These are phyloP conservation scores for Xylariaceae sp. DNA, from an alignment of 2,329 filamentous ascomycete species.

Conservation along the genomic window DNA sequence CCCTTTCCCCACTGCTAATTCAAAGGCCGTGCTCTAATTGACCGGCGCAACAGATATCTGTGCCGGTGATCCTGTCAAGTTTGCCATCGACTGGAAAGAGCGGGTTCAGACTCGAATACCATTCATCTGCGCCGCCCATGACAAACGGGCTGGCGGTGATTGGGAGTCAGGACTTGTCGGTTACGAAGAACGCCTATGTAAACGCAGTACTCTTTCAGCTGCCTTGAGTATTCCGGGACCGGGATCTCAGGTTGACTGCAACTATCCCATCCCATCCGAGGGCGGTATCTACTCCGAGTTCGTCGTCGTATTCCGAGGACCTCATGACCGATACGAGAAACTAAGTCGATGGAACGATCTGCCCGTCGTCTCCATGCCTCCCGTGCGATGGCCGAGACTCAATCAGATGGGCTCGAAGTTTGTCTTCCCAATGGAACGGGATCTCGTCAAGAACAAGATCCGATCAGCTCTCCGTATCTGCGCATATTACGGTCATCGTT, in stretches of 20 bases:
- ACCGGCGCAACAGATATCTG: slow-evolving; percentile 40
- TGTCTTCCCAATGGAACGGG: slow-evolving; percentile 65
- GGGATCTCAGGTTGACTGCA: slow-evolving; percentile 39
- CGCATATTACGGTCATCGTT: slow-evolving; percentile 51
- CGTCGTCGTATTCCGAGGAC: slow-evolving; percentile 69
- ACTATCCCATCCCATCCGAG: slow-evolving; percentile 67
- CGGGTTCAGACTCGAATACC: slow-evolving; percentile 45
- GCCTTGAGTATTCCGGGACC: slow-evolving; percentile 59
- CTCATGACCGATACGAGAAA: slow-evolving; percentile 59
- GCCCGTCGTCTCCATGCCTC: slow-evolving; percentile 69
- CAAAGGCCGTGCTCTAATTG: slow-evolving; percentile 18
- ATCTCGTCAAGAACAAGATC: slow-evolving; percentile 69
- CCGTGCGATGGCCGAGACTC: slow-evolving; percentile 68
- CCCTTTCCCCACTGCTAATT: neutral
- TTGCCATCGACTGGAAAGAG: slow-evolving; percentile 54
- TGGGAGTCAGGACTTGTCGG: slow-evolving; percentile 63
- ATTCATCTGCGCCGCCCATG: slow-evolving; percentile 69
- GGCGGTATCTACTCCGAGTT: slow-evolving; percentile 65
- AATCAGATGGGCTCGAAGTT: slow-evolving; percentile 62
- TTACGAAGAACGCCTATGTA: slow-evolving; percentile 67
- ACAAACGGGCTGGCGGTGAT: slow-evolving; percentile 71
- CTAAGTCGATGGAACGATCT: slow-evolving; percentile 54
- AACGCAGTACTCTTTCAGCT: slow-evolving; percentile 67
- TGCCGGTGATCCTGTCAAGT: slow-evolving; percentile 54
- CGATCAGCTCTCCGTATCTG: slow-evolving; percentile 66